Evolutionary conservation across 2,329 filamentous ascomycete species (phyloP), one percentile per base, ranked within the genome.

Genomic region (Colletotrichum eremochloae): DNA sequence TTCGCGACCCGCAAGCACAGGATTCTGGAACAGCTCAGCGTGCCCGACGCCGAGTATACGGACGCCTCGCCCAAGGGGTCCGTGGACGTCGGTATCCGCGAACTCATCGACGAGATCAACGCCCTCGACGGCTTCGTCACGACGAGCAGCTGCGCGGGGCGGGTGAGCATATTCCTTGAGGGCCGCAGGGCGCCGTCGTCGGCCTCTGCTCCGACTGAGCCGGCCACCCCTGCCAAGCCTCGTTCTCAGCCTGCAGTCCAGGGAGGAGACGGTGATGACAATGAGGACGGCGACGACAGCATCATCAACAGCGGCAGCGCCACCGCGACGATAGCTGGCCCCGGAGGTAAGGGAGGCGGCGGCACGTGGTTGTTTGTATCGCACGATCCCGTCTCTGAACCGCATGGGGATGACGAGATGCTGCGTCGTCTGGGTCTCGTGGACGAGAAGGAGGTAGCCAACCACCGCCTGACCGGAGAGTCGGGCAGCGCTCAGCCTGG

Each of bases 51-150:
- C 5, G 88, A 93, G 71, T 97, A 97, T 81, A 89, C 90, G 52
- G 96, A 98, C 81, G 87, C 92, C 9, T 97, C 94, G 1, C 95
- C 96, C 3, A 98, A 98, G 84, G 96, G 95, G 20, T 93, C 91
- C 0, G 89, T 98, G 29, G 96, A 98, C 80, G 89, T 85, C 60
- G 92, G 91, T 0, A 95, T 98, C 75, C 88, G 92, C 58, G 87
- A 91, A 31, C 85, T 98, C 66, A 95, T 98, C 73, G 86, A 88
- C 63, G 90, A 93, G 75, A 92, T 98, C 80, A 98, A 98, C 81
- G 80, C 77, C 1, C 79, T 92, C 7, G 88, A 91, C 1, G 94
- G 94, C 1, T 88, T 95, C 52, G 94, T 97, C 44, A 98, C 96
- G 1, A 98, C 95, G 3, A 97, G 95, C 82, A 97, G 95, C 81